phyloP scores from a whole-genome alignment of 345 rosid genomes.

The Lumnitzera racemosa region DNA sequence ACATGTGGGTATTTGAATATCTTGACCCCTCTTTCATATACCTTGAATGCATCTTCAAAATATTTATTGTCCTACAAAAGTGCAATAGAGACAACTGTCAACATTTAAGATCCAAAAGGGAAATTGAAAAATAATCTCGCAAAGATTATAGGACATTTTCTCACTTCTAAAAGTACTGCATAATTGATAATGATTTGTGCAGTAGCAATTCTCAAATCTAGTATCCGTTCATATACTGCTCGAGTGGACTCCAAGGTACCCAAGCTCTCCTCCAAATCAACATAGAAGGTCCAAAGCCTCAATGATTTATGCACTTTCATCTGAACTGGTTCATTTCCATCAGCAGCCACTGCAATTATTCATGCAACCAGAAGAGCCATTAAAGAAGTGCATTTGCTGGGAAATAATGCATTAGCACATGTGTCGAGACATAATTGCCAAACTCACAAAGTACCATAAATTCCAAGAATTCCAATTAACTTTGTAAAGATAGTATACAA shows the following conservation, averaged over 20 bases:
- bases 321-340: slow-evolving; percentile 92
- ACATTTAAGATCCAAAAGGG: slow-evolving; percentile 1
- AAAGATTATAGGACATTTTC: background rate
- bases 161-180: slow-evolving; percentile 73
- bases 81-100: slow-evolving; percentile 4
- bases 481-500: no score
- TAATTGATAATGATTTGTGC: slow-evolving; percentile 92
- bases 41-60: slow-evolving; percentile 99
- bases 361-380: slow-evolving; percentile 2
- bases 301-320: slow-evolving; percentile 83
- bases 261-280: slow-evolving; percentile 91
- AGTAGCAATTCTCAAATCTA: slow-evolving; percentile 92
- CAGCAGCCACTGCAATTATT: slow-evolving; percentile 68
- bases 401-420: no score
- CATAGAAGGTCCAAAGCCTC: slow-evolving; percentile 90
- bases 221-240: slow-evolving; percentile 83
- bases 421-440: no score
- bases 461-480: background rate
- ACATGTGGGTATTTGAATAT: slow-evolving; percentile 97
- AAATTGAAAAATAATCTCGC: background rate
- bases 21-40: slow-evolving; percentile 95
- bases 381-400: no score
- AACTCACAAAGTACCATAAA: no score
- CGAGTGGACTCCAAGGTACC: slow-evolving; percentile 89
- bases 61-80: slow-evolving; percentile 69